Percentiles rank a stretch among this genome's conserved stretches.
phyloP scores from a whole-genome alignment of 1,284 basidiomycete genomes.

The Ustilago lituana region DNA sequence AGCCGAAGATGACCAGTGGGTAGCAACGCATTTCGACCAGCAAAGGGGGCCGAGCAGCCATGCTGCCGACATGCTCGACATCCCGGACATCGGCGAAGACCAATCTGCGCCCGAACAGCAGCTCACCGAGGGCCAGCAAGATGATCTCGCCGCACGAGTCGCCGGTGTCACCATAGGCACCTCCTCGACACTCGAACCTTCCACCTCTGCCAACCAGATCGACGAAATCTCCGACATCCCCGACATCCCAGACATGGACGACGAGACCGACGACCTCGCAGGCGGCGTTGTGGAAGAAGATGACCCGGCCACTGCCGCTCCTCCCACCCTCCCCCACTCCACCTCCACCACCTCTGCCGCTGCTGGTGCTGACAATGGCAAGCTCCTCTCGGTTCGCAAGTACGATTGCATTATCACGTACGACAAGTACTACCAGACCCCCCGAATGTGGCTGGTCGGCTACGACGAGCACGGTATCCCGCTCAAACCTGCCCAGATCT shows the following conservation, averaged over 20 bases:
- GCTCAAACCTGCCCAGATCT: conserved; percentile 80
- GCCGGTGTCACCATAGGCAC: conserved; percentile 42
- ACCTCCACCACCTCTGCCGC: conserved; percentile 69
- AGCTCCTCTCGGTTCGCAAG: conserved; percentile 91
- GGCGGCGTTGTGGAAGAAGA: conserved; percentile 59
- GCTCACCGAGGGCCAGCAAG: conserved; percentile 55
- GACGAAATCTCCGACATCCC: conserved; percentile 53
- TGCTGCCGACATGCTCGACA: conserved; percentile 55
- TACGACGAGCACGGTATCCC: conserved; percentile 64
- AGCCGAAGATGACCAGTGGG: conserved; percentile 55
- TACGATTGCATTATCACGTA: conserved; percentile 99
- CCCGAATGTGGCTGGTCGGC: conserved; percentile 65
- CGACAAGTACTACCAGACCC: conserved; percentile 76
- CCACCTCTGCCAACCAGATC: conserved; percentile 16
- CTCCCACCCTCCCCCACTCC: conserved; percentile 9
- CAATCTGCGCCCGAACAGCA: conserved; percentile 42
- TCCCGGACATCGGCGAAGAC: conserved; percentile 59
- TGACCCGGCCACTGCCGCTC: conserved; percentile 61
- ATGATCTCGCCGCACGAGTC: conserved; percentile 54
- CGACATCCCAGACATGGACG: conserved; percentile 61
- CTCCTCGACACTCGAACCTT: conserved; percentile 3
- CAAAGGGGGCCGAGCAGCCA: conserved; percentile 10
- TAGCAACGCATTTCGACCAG: conserved; percentile 47
- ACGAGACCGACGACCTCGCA: conserved; percentile 55
- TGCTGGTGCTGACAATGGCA: conserved; percentile 69